Evolutionary conservation across 164 flowering plant genomes (phyloP).

Genomic region (Stephania cephalantha): DNA sequence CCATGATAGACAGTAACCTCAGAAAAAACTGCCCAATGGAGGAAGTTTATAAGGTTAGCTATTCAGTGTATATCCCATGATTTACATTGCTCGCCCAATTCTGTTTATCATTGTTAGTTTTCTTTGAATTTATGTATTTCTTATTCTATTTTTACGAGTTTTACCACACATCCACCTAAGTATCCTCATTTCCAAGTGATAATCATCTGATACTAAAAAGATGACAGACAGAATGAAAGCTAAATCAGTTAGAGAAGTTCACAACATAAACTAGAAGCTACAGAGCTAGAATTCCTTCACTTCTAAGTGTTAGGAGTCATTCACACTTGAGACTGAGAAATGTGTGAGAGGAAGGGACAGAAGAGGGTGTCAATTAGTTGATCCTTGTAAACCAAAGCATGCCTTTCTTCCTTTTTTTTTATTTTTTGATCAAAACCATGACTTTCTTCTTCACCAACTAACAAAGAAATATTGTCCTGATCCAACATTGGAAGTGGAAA

Average conservation of each 20-base stretch:
- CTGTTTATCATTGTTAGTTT: too few species aligned
- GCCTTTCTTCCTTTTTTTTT: not conserved
- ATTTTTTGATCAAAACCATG: not conserved
- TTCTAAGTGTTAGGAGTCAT: not conserved
- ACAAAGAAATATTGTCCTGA: not conserved
- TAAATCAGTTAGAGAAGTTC: not conserved
- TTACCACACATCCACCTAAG: too few species aligned
- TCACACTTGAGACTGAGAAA: too few species aligned
- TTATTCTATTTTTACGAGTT: too few species aligned
- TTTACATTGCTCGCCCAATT: too few species aligned
- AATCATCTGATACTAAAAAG: not conserved
- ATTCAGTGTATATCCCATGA: not conserved
- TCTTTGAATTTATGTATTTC: too few species aligned
- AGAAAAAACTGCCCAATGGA: conserved; percentile 47
- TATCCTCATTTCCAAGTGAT: not conserved
- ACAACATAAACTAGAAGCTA: not conserved
- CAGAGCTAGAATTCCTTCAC: not conserved
- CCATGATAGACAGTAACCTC: conserved; percentile 42
- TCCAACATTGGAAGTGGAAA: not conserved
- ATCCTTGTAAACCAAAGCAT: not conserved
- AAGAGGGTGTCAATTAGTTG: not conserved
- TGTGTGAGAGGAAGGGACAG: not conserved
- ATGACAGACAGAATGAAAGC: not conserved
- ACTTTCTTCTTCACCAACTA: not conserved
- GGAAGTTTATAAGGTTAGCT: conserved; percentile 50